These are phyloP conservation scores for Blastomyces gilchristii DNA, from an alignment of 2,329 filamentous ascomycete genomes.

Conservation along the genomic window DNA sequence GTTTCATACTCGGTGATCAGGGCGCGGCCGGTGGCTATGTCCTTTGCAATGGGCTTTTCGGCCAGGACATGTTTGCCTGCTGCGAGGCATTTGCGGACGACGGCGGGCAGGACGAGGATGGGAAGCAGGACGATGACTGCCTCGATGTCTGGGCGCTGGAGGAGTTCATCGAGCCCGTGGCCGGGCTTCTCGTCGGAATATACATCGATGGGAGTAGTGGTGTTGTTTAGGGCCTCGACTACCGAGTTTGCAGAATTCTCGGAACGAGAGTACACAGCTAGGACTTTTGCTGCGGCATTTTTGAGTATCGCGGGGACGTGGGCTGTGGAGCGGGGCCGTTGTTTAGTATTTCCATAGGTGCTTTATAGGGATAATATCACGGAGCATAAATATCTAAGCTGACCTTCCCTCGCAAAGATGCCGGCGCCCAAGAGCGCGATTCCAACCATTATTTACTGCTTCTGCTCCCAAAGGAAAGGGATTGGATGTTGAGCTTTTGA, in stretches of 20 bases:
- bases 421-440: constrained; percentile 47
- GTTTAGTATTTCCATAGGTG: neutral
- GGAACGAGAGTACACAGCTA: constrained; percentile 51
- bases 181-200: constrained; percentile 45
- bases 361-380: neutral
- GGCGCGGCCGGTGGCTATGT: constrained; percentile 41
- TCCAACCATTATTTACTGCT: constrained; percentile 28
- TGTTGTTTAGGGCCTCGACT: constrained; percentile 16
- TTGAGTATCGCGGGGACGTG: constrained; percentile 38
- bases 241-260: constrained; percentile 43
- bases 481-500: neutral
- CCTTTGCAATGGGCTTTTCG: constrained; percentile 49
- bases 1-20: constrained; percentile 43
- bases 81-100: constrained; percentile 39
- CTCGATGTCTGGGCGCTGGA: constrained; percentile 40
- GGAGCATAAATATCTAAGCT: constrained; percentile 27
- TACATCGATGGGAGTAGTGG: constrained; percentile 35
- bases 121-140: constrained; percentile 46
- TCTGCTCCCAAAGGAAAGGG: neutral
- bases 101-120: constrained; percentile 43
- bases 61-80: constrained; percentile 48
- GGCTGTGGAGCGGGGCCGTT: constrained; percentile 24
- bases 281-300: constrained; percentile 37
- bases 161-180: constrained; percentile 37
- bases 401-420: constrained; percentile 16